These are phyloP conservation scores for Casuarina cunninghamiana DNA, from an alignment of 306 rosid genomes.

Conservation along the genomic window DNA sequence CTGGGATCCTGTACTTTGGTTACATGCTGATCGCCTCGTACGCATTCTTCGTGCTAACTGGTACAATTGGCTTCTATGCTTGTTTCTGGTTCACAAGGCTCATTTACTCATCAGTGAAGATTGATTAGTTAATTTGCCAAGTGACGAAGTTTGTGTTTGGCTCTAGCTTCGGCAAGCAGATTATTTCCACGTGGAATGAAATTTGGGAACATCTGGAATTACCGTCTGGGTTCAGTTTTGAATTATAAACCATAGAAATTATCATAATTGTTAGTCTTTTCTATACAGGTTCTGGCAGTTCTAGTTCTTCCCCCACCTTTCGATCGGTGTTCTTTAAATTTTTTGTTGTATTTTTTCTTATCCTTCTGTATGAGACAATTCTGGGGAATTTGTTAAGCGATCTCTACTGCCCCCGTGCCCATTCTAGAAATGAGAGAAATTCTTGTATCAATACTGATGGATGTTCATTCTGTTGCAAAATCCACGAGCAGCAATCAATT, in stretches of 20 bases:
- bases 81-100: constrained; percentile 87
- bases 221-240: constrained; percentile 38
- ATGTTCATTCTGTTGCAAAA: not conserved
- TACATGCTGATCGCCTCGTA: constrained; percentile 84
- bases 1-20: constrained; percentile 82
- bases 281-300: constrained; percentile 41
- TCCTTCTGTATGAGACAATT: constrained; percentile 33
- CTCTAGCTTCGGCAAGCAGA: constrained; percentile 17
- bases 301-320: not conserved
- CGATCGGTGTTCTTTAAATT: not conserved
- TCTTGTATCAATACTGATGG: constrained; percentile 6
- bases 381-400: constrained; percentile 30
- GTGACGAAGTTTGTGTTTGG: constrained; percentile 18
- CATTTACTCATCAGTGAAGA: constrained; percentile 87
- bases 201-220: constrained; percentile 18
- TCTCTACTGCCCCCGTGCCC: constrained; percentile 27
- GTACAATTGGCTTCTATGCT: constrained; percentile 87
- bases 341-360: constrained; percentile 13
- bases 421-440: constrained; percentile 26
- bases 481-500: not conserved
- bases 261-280: constrained; percentile 24
- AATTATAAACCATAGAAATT: constrained; percentile 39
- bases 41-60: constrained; percentile 80
- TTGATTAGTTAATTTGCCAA: constrained; percentile 47
- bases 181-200: constrained; percentile 23